Evolutionary conservation across 108 stramenopile species (phyloP), one percentile per base, ranked within the genome.

Genomic region (Schizochytrium sp.): DNA sequence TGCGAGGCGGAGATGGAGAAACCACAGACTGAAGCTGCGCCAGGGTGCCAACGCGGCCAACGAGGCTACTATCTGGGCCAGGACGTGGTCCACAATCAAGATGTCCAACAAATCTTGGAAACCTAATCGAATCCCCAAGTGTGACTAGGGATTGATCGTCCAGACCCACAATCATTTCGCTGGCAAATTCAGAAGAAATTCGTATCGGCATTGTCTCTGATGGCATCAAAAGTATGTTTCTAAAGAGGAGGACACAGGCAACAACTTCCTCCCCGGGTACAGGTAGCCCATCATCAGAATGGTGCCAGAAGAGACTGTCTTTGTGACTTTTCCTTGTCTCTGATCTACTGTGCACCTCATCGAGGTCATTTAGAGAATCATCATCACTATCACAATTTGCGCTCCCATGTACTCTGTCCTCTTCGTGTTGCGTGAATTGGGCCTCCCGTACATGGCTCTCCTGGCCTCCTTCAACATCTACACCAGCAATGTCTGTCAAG

Each of bases 41-140:
- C 12, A 69, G 64, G 42, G 64, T 69, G 19, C 64, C 64, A 12
- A 69, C 64, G 12, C 64, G 12, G 64, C 64, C 64, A 7, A 69
- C 2, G 12, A 69, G 64, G 10, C 42, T 44, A 15, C 15, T 15
- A 44, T 69, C 64, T 13, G 64, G 8, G 12, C 64, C 64, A 7
- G 42, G 64, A 2, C 19, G 28, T 7, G 12, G 64, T 15, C 64
- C 64, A 44, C 64, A 69, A 12, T 69, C 64, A 7, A 69, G 64
- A 44, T 69, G 64, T 38, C 64, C 64, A 0, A 69, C 64, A 12
- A 13, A 38, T 44, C 7, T 13, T 13, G 64, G 64, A 15, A 69
- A 69, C 5, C 64, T 38, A 15, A 69, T 69, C 0, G 10, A 7
- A 0, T 69, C 64, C 5, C 42, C 44, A 15, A 69, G 12, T 15